Evolutionary conservation across 164 flowering plant genomes (phyloP).

Genomic region (Chimonanthus praecox): DNA sequence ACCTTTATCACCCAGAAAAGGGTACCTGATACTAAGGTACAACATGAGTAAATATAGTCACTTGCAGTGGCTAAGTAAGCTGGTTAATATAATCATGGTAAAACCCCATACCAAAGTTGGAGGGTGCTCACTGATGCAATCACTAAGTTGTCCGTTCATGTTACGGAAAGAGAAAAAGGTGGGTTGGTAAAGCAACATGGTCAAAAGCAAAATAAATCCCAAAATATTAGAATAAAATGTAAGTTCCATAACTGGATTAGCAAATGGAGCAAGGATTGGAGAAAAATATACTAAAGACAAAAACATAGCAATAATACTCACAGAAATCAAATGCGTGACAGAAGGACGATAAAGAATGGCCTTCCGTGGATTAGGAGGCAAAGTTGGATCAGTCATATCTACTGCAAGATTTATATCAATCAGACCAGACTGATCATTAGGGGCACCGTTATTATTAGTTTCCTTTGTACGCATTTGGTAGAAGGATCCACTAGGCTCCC

Average conservation of each 20-base stretch:
- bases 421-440: constrained; percentile 51
- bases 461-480: constrained; percentile 54
- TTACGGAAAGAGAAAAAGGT: background rate
- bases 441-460: constrained; percentile 49
- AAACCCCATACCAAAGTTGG: background rate
- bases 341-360: constrained; percentile 82
- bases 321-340: constrained; percentile 73
- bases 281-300: background rate
- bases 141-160: too few relatives aligned
- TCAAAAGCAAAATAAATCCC: background rate
- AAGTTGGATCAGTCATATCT: constrained; percentile 73
- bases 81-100: background rate
- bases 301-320: constrained; percentile 31
- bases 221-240: background rate
- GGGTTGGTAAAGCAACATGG: background rate
- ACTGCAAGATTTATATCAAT: constrained; percentile 77
- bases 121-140: too few relatives aligned
- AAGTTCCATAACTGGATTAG: background rate
- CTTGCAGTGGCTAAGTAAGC: background rate
- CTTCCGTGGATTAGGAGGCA: constrained; percentile 92
- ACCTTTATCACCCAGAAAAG: too few relatives aligned
- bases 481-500: constrained; percentile 93
- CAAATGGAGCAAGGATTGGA: background rate
- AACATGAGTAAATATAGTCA: background rate
- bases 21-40: background rate